These are phyloP conservation scores for Pseudofabraea citricarpa DNA, from an alignment of 2,329 filamentous ascomycete genomes.

Conservation along the genomic window DNA sequence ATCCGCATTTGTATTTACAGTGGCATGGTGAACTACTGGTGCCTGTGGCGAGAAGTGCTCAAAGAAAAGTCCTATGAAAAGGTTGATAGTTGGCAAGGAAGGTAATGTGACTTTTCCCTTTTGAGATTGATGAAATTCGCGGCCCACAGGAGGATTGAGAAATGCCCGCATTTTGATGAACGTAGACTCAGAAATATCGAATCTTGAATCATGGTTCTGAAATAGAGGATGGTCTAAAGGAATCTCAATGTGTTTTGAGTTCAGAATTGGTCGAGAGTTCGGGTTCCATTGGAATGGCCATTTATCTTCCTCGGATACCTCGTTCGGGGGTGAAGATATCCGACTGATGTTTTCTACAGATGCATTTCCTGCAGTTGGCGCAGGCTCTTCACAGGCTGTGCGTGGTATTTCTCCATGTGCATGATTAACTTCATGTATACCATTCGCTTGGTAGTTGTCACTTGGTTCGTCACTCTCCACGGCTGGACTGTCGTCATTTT, in stretches of 20 bases:
- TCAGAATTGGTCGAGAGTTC: constrained; percentile 10
- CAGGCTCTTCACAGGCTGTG: neutral
- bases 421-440: neutral
- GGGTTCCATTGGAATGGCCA: constrained; percentile 21
- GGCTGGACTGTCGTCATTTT: constrained; percentile 4
- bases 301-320: constrained; percentile 17
- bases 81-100: constrained; percentile 14
- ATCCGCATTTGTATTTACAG: constrained; percentile 17
- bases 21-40: constrained; percentile 20
- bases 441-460: neutral
- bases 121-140: constrained; percentile 8
- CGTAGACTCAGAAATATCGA: constrained; percentile 18
- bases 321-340: constrained; percentile 13
- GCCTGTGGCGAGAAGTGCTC: constrained; percentile 20
- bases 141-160: constrained; percentile 8
- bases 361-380: neutral
- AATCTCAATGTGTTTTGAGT: constrained; percentile 13
- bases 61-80: constrained; percentile 22
- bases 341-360: constrained; percentile 2
- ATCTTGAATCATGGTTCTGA: constrained; percentile 13
- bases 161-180: constrained; percentile 11
- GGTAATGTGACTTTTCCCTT: constrained; percentile 15
- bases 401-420: neutral
- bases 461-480: neutral
- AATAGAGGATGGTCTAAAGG: constrained; percentile 13